These are phyloP conservation scores for Russula griseocarnosa DNA, from an alignment of 768 basidiomycete species.

Conservation along the genomic window DNA sequence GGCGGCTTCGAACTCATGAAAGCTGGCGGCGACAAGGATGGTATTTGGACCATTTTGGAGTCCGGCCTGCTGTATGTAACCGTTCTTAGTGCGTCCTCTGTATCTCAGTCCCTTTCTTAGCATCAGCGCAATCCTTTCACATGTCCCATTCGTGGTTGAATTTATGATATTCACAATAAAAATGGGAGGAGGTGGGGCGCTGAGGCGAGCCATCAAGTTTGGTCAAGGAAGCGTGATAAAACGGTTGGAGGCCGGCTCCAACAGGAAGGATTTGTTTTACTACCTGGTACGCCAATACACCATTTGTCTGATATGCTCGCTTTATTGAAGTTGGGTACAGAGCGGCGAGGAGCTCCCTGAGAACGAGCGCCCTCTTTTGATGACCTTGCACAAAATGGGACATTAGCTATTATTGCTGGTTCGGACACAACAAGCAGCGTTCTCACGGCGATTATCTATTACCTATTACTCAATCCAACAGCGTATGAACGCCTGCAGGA, in stretches of 20 bases:
- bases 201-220: not conserved
- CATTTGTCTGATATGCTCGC: not conserved
- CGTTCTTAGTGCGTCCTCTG: too few relatives aligned
- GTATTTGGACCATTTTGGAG: not conserved
- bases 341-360: slow-evolving; percentile 21
- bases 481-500: slow-evolving; percentile 19
- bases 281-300: slow-evolving; percentile 34
- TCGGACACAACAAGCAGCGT: slow-evolving; percentile 43
- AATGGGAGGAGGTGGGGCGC: not conserved
- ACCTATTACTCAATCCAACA: slow-evolving; percentile 36
- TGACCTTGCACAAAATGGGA: slow-evolving; percentile 36
- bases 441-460: slow-evolving; percentile 36
- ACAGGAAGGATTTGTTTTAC: slow-evolving; percentile 39
- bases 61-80: slow-evolving; percentile 1
- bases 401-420: slow-evolving; percentile 41
- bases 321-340: not conserved
- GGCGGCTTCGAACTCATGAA: slow-evolving; percentile 32
- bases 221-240: not conserved
- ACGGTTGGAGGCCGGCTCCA: slow-evolving; percentile 9
- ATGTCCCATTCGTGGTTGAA: not conserved
- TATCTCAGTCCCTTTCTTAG: slow-evolving; percentile 8
- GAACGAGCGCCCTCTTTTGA: slow-evolving; percentile 6
- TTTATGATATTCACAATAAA: too few relatives aligned
- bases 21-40: slow-evolving; percentile 24
- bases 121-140: not conserved